Conservation (phyloP, 164 flowering plant genomes). For the Nymphaea thermarum region DNA sequence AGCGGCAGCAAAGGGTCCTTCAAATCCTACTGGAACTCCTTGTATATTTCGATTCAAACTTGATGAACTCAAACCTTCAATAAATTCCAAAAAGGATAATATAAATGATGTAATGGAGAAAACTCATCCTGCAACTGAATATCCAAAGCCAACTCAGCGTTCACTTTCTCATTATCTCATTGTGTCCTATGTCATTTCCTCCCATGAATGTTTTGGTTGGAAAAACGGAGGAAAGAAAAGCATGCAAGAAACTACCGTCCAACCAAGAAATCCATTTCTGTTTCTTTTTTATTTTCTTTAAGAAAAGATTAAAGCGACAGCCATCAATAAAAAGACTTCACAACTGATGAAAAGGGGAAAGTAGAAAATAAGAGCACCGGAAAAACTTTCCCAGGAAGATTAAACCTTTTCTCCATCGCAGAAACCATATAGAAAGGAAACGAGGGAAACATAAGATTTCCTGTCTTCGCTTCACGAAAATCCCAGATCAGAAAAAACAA, state of each 20-base stretch:
- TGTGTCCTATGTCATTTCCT: background rate
- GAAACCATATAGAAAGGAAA: no score
- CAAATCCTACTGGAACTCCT: constrained; percentile 38
- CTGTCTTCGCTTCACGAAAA: no score
- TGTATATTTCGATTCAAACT: constrained; percentile 31
- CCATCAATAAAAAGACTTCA: no score
- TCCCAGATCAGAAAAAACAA: no score
- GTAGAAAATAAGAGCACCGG: no score
- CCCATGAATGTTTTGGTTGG: constrained; percentile 40
- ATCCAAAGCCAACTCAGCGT: constrained; percentile 4
- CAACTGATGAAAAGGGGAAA: no score
- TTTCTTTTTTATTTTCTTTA: no score
- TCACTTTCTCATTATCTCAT: background rate
- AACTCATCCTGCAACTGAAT: background rate
- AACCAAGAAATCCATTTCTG: no score
- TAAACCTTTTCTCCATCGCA: no score
- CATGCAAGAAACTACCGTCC: background rate
- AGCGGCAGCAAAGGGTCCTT: constrained; percentile 75
- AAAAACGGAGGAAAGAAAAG: constrained; percentile 18
- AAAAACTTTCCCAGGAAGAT: no score
- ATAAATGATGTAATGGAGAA: constrained; percentile 7
- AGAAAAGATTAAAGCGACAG: no score
- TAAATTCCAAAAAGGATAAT: background rate
- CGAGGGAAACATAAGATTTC: no score
- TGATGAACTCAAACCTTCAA: constrained; percentile 39